Percentiles rank a stretch among this genome's conserved stretches.
phyloP scores from a whole-genome alignment of 345 rosid species.

The Rhodomyrtus tomentosa region DNA sequence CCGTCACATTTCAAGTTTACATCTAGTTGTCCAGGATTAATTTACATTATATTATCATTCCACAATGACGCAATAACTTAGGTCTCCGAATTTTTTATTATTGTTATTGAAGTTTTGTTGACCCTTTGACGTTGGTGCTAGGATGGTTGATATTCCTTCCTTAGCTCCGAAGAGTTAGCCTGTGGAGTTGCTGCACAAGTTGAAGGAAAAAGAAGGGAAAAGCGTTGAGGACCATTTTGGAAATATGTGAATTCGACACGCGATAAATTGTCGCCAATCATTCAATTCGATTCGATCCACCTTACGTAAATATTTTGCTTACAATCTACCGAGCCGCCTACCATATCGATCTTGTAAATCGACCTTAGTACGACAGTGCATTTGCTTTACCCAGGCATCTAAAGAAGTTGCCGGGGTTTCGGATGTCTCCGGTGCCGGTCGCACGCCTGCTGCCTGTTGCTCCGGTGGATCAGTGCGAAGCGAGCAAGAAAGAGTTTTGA shows the following conservation, averaged over 20 bases:
- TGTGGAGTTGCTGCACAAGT: background rate
- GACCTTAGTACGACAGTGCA: background rate
- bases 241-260: background rate
- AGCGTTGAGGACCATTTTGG: background rate
- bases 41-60: background rate
- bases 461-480: background rate
- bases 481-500: background rate
- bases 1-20: background rate
- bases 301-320: background rate
- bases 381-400: background rate
- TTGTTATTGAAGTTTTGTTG: background rate
- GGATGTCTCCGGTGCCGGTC: background rate
- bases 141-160: background rate
- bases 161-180: background rate
- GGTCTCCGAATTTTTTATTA: background rate
- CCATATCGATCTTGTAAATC: background rate
- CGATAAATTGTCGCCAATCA: background rate
- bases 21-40: background rate
- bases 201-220: background rate
- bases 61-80: background rate
- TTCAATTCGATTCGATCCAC: background rate
- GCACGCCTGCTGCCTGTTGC: background rate
- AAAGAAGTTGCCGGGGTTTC: background rate
- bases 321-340: background rate
- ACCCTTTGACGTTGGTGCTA: background rate